Base-by-base conservation (phyloP, 2,329 filamentous ascomycete genomes). In the Penicillium expansum region DNA sequence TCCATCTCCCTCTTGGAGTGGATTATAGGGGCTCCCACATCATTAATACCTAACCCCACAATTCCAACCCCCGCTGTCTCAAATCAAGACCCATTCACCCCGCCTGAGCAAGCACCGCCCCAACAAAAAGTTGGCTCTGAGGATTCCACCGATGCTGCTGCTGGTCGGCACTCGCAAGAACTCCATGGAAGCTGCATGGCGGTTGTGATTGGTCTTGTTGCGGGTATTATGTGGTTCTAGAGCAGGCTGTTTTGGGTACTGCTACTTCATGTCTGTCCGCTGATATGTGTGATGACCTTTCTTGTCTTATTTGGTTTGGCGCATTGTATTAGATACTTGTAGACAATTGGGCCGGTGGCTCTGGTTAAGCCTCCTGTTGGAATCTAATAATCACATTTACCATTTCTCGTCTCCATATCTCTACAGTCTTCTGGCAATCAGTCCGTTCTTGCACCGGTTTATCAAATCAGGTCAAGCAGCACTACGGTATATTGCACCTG, bases 201-300 rank as follows among this genome's bases (percentile, higher is more conserved):
- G 30, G 68, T 74, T 42, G 70, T 74, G 29, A 70, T 74, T 20
- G 70, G 70, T 29, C 57, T 74, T 32, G 69, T 74, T 7, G 71
- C 57, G 5, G 71, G 71, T n/a, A 71, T 74, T 20, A 69, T 73
- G 60, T 74, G 71, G 71, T 74, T 74, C 52, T 74, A 64, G 33
- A 3, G 29, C 14, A 32, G 22, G 39, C 13, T 24, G 18, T 18
- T 18, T 48, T 43, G n/a, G 29, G 18, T 35, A 32, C 37, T 32
- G n/a, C 20, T 20, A 44, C 39, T 27, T 41, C 47, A 47, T 45
- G 50, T 48, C 33, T 55, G 56, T 58, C 45, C 13, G 32, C 57
- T 57, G 52, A 59, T 59, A 57, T 39, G 49, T 61, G 51, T 64
- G 39, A 61, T 56, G 62, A 64, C 55, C 54, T 56, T 56, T 43